Evolutionary conservation across 148 eudicot species (phyloP), one percentile per base, ranked within the genome.

Genomic region (Rhododendron molle): DNA sequence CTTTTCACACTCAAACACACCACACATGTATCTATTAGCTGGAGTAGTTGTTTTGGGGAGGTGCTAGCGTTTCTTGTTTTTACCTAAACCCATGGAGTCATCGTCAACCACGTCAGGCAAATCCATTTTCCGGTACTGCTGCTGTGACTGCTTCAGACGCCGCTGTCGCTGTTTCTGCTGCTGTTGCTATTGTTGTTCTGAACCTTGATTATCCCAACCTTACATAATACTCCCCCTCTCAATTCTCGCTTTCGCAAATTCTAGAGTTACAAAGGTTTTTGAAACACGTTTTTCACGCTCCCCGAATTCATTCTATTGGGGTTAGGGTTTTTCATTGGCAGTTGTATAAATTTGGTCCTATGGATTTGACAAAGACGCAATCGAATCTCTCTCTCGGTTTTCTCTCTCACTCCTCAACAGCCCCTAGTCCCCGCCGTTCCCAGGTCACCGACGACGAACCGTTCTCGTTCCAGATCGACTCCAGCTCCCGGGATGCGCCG

Each of bases 401-500:
- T 54, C 52, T 85, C 2, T 86, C 95, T 7, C 92, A 91, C 88
- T 77, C 90, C 5, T 81, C 89, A 7, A 18, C 80, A 23, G 13
- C 69, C 28, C 76, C 20, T 32, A 56, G 69, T 3, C 76, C 44
- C 62, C n/a, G 67, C 74, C 87, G 91, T 60, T 34, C 86, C 14
- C 89, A 52, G 34, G 87, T 91, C 58, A 81, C 54, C 84, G 95
- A 94, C 32, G 93, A 94, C 32, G 94, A 92, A 15, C 88, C 93
- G 10, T 91, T 93, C 43, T 90, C 95, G 12, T 93, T 93, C 79
- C 93, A 91, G 86, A 89, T 93, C 76, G 95, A 93, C 78, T 92
- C 92, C 14, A 83, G 92, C 80, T 46, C 78, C 50, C 85, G 90
- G 20, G 92, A 93, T 3, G 54, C 88, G 46, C 89, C 92, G 3